Percentiles rank a stretch among this genome's conserved stretches.
phyloP scores from a whole-genome alignment of 257 asterid species.

The Ajuga chamaepitys region DNA sequence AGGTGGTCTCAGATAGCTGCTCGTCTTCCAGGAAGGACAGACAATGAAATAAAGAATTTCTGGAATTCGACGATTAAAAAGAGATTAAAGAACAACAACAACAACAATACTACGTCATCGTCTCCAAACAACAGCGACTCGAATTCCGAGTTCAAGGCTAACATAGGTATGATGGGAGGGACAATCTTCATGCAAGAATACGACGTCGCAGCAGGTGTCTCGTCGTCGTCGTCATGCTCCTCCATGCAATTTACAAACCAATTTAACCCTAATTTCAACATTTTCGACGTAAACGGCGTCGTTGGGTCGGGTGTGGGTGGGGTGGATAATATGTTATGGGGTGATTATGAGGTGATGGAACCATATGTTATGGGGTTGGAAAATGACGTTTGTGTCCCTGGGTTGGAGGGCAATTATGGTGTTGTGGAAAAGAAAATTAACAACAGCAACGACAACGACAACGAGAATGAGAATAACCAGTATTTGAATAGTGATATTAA shows the following conservation, averaged over 20 bases:
- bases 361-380: slow-evolving; percentile 48
- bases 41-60: slow-evolving; percentile 84
- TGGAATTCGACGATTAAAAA: slow-evolving; percentile 90
- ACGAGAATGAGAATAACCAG: neutral
- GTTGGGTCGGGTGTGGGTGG: slow-evolving; percentile 6
- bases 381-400: slow-evolving; percentile 61
- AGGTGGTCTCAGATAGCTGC: slow-evolving; percentile 99
- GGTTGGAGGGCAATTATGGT: slow-evolving; percentile 40
- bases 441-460: no score
- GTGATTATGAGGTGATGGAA: slow-evolving; percentile 44
- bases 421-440: slow-evolving; percentile 23
- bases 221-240: slow-evolving; percentile 47
- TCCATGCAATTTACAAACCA: slow-evolving; percentile 55
- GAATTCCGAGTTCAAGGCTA: slow-evolving; percentile 21
- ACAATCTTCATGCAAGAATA: slow-evolving; percentile 66
- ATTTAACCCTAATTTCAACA: slow-evolving; percentile 15
- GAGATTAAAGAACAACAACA: slow-evolving; percentile 47
- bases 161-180: slow-evolving; percentile 6
- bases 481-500: slow-evolving; percentile 14
- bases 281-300: slow-evolving; percentile 18
- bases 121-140: slow-evolving; percentile 49
- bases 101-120: slow-evolving; percentile 16
- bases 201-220: slow-evolving; percentile 25
- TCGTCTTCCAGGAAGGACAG: slow-evolving; percentile 87
- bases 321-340: slow-evolving; percentile 2